These are phyloP conservation scores for Phialophora verrucosa DNA, from an alignment of 2,329 filamentous ascomycete genomes.

Conservation along the genomic window DNA sequence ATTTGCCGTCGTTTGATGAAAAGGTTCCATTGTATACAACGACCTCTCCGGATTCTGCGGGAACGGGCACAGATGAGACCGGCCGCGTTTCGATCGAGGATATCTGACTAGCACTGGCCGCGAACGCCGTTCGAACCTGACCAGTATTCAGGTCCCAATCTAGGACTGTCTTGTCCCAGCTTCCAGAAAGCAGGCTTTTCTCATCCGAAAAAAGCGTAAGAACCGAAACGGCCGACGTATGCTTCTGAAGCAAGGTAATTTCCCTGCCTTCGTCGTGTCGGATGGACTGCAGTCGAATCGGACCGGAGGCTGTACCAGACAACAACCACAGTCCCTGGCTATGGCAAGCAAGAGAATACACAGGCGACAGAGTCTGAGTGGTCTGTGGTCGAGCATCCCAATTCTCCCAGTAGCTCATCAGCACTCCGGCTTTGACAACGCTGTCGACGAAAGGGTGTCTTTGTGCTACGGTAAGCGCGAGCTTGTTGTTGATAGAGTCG, in stretches of 20 bases:
- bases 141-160: conserved; percentile 97
- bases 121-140: conserved; percentile 74
- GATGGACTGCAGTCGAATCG: conserved; percentile 90
- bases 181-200: conserved; percentile 83
- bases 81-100: conserved; percentile 86
- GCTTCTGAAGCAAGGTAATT: conserved; percentile 78
- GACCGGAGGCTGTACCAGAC: conserved; percentile 86
- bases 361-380: conserved; percentile 65
- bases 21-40: conserved; percentile 69
- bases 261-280: conserved; percentile 93
- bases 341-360: conserved; percentile 92
- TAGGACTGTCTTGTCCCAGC: conserved; percentile 93
- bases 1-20: conserved; percentile 73
- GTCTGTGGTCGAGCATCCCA: conserved; percentile 68
- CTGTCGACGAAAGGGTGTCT: conserved; percentile 96
- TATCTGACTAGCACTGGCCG: conserved; percentile 80
- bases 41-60: conserved; percentile 69
- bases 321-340: conserved; percentile 89
- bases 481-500: conserved; percentile 92
- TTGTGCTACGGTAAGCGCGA: conserved; percentile 91
- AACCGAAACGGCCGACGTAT: conserved; percentile 91
- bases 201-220: conserved; percentile 83
- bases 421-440: conserved; percentile 89
- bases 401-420: conserved; percentile 99
- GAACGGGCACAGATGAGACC: conserved; percentile 74